Evolutionary conservation across 1,284 basidiomycete genomes (phyloP), one percentile per base, ranked within the genome.

Genomic region (Trametes polyzona): DNA sequence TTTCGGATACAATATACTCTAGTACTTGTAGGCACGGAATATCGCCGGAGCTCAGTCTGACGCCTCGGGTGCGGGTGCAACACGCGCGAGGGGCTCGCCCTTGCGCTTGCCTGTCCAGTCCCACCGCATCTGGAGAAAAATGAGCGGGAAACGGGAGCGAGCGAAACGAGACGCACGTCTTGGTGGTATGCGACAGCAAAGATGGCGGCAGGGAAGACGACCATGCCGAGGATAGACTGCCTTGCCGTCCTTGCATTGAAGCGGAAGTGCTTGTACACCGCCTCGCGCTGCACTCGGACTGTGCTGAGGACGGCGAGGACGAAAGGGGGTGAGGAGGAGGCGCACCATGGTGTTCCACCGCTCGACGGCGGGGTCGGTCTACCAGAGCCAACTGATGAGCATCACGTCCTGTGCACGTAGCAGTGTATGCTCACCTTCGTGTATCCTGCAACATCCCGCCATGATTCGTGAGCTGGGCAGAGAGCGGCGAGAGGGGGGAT

Each of bases 341-440:
- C 74, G 51, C 67, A 92, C 90, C 89, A 93, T 91, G 39, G 73
- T 72, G 67, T 85, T 86, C 83, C 90, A 92, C 76, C 88, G 81
- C 72, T 93, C 90, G 69, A 93, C 82, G 58, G 90, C 86, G 67
- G 89, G 88, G 75, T 95, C 92, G 61, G 79, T 68, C 90, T 93
- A 48, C 47, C 35, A 56, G 9, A 16, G 3, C 7, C 42, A 26
- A 32, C 32, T 48, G 56, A 55, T 51, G 42, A 33, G 35, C 9
- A 3, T 12, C n/a, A 7, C 14, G 14, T 36, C 11, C 14, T 7
- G 3, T 9, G 24, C 11, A 26, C 2, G 36, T 12, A 17, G 4
- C n/a, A 21, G 12, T n/a, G 1, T 36, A 21, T 51, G 11, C n/a
- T 2, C 36, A 65, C 65, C 55, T 67, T 67, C 11, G 61, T 64